Conservation (phyloP, 108 stramenopile genomes). For the Nannochloropsis oceanica region DNA sequence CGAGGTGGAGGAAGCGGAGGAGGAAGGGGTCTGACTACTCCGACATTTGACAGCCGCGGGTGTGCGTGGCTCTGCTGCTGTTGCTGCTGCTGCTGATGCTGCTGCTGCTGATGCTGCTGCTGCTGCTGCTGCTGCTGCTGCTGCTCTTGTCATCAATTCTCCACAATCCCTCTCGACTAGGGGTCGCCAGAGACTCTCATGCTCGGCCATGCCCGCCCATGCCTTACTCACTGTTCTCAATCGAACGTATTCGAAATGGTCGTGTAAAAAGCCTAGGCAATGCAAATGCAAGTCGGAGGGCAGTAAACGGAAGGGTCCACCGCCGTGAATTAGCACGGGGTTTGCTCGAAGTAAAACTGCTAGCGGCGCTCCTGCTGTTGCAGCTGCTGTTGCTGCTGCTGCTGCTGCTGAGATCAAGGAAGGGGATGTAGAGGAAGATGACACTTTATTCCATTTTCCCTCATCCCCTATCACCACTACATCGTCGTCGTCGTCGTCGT, state of each 20-base stretch:
- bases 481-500: neutral
- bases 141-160: neutral
- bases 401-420: neutral
- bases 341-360: neutral
- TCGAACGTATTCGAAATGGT: neutral
- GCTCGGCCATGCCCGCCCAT: neutral
- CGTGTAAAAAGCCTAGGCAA: neutral
- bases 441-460: neutral
- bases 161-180: neutral
- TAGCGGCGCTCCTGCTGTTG: neutral
- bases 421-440: neutral
- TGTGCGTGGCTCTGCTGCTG: neutral
- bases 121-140: neutral
- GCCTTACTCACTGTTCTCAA: neutral
- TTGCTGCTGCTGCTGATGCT: neutral
- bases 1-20: neutral
- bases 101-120: neutral
- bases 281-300: neutral
- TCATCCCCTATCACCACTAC: neutral
- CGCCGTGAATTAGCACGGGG: neutral
- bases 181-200: neutral
- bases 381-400: neutral
- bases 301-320: neutral
- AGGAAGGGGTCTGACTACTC: neutral
- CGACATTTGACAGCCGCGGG: neutral